These are phyloP conservation scores for Hymenoscyphus repandus DNA, from an alignment of 2,329 filamentous ascomycete genomes.

Conservation along the genomic window DNA sequence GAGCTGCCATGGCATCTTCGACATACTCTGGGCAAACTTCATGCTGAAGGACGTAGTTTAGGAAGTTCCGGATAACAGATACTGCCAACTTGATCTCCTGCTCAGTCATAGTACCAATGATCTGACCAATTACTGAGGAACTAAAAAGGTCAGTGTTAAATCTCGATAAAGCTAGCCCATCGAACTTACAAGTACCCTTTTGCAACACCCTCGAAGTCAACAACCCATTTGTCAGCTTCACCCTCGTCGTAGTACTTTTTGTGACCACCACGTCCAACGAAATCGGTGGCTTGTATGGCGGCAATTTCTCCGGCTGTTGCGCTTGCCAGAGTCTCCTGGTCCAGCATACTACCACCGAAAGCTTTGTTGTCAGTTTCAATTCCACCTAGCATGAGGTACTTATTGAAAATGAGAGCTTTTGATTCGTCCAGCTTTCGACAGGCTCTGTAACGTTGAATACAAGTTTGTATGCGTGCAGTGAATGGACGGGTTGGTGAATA, in stretches of 20 bases:
- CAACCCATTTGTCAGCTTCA: constrained; percentile 55
- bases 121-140: constrained; percentile 50
- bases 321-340: constrained; percentile 53
- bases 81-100: constrained; percentile 54
- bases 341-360: constrained; percentile 57
- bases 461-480: constrained; percentile 67
- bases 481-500: constrained; percentile 45
- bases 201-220: constrained; percentile 76
- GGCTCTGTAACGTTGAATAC: constrained; percentile 74
- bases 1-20: constrained; percentile 60
- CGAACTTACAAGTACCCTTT: constrained; percentile 69
- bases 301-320: constrained; percentile 61
- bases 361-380: constrained; percentile 56
- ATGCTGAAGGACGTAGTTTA: constrained; percentile 81
- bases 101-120: constrained; percentile 50
- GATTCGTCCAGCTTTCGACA: constrained; percentile 67
- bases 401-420: constrained; percentile 62
- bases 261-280: constrained; percentile 41
- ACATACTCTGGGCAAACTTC: constrained; percentile 79
- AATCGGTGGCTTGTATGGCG: constrained; percentile 57
- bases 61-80: constrained; percentile 74
- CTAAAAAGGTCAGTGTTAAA: constrained; percentile 31
- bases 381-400: constrained; percentile 79
- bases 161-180: not conserved
- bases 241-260: constrained; percentile 46